These are phyloP conservation scores for Stropharia rugosoannulata DNA, from an alignment of 768 basidiomycete species.

Conservation along the genomic window DNA sequence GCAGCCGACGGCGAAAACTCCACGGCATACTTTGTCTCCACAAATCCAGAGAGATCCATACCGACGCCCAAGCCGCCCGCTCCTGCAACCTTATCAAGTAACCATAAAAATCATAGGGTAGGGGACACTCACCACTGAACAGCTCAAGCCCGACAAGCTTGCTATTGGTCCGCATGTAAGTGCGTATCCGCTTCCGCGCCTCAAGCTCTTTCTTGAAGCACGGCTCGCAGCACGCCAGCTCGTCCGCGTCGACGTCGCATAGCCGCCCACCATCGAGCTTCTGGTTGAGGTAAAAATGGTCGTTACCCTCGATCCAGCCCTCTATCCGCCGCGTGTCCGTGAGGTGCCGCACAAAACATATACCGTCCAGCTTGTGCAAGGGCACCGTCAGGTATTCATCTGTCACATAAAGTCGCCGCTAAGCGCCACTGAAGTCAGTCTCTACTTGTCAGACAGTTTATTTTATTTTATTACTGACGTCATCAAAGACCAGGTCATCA, in stretches of 20 bases:
- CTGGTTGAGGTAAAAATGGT: constrained; percentile 59
- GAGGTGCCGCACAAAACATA: constrained; percentile 47
- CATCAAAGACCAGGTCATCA: constrained; percentile 32
- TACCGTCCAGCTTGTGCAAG: constrained; percentile 48
- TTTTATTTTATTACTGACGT: constrained; percentile 40
- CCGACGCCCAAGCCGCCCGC: constrained; percentile 77
- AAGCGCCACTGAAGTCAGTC: background rate
- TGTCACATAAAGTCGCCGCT: constrained; percentile 46
- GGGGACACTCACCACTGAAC: constrained; percentile 53
- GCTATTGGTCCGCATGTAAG: constrained; percentile 34
- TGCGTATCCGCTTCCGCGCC: constrained; percentile 23
- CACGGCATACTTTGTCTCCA: constrained; percentile 67
- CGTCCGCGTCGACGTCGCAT: constrained; percentile 12
- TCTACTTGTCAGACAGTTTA: background rate
- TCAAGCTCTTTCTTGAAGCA: constrained; percentile 36
- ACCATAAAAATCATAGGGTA: background rate
- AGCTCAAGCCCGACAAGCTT: constrained; percentile 63
- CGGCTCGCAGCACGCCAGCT: constrained; percentile 35
- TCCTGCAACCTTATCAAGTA: constrained; percentile 37
- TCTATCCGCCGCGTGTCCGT: constrained; percentile 33
- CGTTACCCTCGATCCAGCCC: constrained; percentile 49
- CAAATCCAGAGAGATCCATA: constrained; percentile 56
- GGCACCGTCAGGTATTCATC: constrained; percentile 24
- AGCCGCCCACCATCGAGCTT: constrained; percentile 19
- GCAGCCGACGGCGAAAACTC: constrained; percentile 67